phyloP scores from a whole-genome alignment of 192 early-diverging fungal species.

The Linnemannia hyalina region DNA sequence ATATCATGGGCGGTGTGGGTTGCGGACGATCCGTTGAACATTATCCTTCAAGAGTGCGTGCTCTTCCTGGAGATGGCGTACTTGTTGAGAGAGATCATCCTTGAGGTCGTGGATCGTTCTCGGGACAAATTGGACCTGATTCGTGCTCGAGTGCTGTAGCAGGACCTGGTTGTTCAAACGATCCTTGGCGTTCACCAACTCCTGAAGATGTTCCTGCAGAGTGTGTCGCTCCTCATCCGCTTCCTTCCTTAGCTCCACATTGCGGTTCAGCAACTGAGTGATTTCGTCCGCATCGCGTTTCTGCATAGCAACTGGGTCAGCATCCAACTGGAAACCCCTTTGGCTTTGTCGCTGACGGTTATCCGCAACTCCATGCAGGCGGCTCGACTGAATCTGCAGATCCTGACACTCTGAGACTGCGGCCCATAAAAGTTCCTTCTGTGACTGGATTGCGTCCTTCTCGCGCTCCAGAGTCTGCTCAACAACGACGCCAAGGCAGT shows the following conservation, averaged over 20 bases:
- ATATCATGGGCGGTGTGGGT: neutral
- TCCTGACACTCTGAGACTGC: slow-evolving; percentile 21
- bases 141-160: slow-evolving; percentile 31
- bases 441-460: slow-evolving; percentile 1
- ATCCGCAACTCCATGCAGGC: slow-evolving; percentile 2
- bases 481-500: slow-evolving; percentile 10
- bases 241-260: neutral
- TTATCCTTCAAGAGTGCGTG: slow-evolving; percentile 6
- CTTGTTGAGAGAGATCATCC: slow-evolving; percentile 5
- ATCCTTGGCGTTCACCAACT: slow-evolving; percentile 3
- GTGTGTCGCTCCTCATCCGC: neutral
- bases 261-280: neutral
- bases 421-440: slow-evolving; percentile 35
- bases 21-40: slow-evolving; percentile 10
- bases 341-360: neutral
- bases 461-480: slow-evolving; percentile 24
- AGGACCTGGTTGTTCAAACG: slow-evolving; percentile 13
- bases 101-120: slow-evolving; percentile 11
- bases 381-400: slow-evolving; percentile 14
- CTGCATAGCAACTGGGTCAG: neutral
- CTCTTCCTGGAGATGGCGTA: slow-evolving; percentile 11
- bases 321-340: neutral
- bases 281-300: neutral
- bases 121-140: slow-evolving; percentile 26
- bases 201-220: slow-evolving; percentile 11